Percentiles rank a stretch among this genome's conserved stretches.
Evolutionary conservation across 495 filamentous ascomycete genomes (phyloP).

Genomic region (Paragyromitra xinjiangensis): DNA sequence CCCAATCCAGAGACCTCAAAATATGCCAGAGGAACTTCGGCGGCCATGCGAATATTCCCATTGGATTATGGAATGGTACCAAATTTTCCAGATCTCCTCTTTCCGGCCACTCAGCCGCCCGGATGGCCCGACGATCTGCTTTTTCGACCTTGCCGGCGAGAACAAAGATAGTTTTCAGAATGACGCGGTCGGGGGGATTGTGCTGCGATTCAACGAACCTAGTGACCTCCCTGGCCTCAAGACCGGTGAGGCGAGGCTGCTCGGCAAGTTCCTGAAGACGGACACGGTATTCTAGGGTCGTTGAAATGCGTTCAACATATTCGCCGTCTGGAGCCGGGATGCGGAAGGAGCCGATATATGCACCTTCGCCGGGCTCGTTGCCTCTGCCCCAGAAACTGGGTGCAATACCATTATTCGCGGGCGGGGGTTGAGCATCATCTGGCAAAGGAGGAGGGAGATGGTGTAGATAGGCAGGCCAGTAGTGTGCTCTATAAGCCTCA

Average conservation of each 20-base stretch:
- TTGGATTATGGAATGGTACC: conserved; percentile 34
- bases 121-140: conserved; percentile 42
- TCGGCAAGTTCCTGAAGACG: conserved; percentile 46
- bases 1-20: conserved; percentile 42
- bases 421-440: not conserved
- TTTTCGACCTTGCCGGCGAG: conserved; percentile 45
- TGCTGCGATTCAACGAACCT: conserved; percentile 38
- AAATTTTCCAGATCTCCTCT: conserved; percentile 29
- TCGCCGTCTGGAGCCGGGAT: conserved; percentile 46
- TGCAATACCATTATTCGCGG: not conserved
- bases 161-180: conserved; percentile 48
- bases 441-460: not conserved
- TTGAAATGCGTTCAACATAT: conserved; percentile 45
- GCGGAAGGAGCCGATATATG: conserved; percentile 41
- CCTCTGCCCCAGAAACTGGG: not conserved
- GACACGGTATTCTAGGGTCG: conserved; percentile 45
- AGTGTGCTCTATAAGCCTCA: conserved; percentile 42
- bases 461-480: conserved; percentile 28
- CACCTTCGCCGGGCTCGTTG: conserved; percentile 29
- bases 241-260: conserved; percentile 34
- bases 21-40: conserved; percentile 49
- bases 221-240: conserved; percentile 34
- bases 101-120: conserved; percentile 39
- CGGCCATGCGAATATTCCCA: conserved; percentile 50
- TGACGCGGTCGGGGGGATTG: conserved; percentile 43